Evolutionary conservation across 768 basidiomycete genomes (phyloP).

Genomic region (Lactarius hengduanensis): DNA sequence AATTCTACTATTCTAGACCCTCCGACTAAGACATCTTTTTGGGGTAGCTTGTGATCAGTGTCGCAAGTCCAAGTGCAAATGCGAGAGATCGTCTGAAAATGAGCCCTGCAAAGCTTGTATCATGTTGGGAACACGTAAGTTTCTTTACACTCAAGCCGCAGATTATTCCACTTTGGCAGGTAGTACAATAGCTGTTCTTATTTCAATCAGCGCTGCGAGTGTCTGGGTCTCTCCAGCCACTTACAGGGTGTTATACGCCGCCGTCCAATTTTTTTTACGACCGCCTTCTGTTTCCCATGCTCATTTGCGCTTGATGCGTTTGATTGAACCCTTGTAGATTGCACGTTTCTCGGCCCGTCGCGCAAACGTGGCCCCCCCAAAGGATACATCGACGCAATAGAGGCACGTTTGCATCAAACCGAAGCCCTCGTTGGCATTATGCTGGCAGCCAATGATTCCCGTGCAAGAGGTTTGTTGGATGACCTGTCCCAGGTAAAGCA

Average conservation of each 20-base stretch:
- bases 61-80: constrained; percentile 74
- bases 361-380: constrained; percentile 87
- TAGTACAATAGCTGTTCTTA: background rate
- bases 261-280: background rate
- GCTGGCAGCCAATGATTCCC: constrained; percentile 47
- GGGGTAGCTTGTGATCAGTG: constrained; percentile 80
- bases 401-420: constrained; percentile 86
- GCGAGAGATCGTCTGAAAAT: constrained; percentile 60
- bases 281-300: constrained; percentile 19
- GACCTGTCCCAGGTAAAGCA: constrained; percentile 39
- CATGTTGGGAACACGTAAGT: constrained; percentile 67
- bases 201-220: constrained; percentile 8
- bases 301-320: constrained; percentile 16
- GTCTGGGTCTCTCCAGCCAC: background rate
- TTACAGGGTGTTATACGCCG: background rate
- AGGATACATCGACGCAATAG: constrained; percentile 93
- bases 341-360: constrained; percentile 76
- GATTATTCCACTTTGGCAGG: constrained; percentile 10
- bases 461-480: constrained; percentile 41
- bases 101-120: constrained; percentile 77
- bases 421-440: constrained; percentile 87
- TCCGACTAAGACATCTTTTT: constrained; percentile 1
- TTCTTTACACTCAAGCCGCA: background rate
- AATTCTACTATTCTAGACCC: background rate
- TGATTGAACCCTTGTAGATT: constrained; percentile 45